Conservation (phyloP, 768 basidiomycete species). For the Bullera alba region DNA sequence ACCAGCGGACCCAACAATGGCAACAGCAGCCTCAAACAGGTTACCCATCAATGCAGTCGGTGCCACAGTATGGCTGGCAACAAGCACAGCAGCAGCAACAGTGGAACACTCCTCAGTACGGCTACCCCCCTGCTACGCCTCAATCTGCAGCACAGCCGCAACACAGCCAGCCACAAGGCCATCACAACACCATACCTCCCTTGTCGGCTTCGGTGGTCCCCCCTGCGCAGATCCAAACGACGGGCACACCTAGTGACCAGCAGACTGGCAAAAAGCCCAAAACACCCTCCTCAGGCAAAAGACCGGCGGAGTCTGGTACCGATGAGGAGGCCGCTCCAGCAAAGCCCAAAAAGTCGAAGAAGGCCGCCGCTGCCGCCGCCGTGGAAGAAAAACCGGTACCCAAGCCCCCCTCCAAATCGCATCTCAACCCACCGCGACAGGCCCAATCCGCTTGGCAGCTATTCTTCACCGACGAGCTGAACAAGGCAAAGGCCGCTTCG, state of each 20-base stretch:
- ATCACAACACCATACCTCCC: too few species aligned
- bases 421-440: constrained; percentile 77
- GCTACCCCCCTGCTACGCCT: constrained; percentile 14
- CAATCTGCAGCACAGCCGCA: background rate
- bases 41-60: constrained; percentile 6
- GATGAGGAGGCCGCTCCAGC: constrained; percentile 17
- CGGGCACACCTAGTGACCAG: constrained; percentile 9
- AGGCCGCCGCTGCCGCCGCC: constrained; percentile 12
- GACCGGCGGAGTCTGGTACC: constrained; percentile 20
- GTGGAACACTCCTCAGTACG: constrained; percentile 11
- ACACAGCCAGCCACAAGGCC: background rate
- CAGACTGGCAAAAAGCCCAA: constrained; percentile 11
- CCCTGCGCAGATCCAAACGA: constrained; percentile 3
- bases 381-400: constrained; percentile 18
- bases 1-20: too few species aligned
- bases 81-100: too few species aligned
- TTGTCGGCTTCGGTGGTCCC: too few species aligned
- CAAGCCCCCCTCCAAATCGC: constrained; percentile 56
- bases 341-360: constrained; percentile 24
- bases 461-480: constrained; percentile 93
- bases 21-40: constrained; percentile 12
- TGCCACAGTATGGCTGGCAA: constrained; percentile 18
- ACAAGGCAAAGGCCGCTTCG: constrained; percentile 49
- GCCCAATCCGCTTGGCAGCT: constrained; percentile 94
- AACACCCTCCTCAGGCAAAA: constrained; percentile 22